A percentile compares a stretch with the other conserved stretches of the same genome.
Conservation (phyloP, 1,284 basidiomycete genomes). For the Rugosomyces carneus region DNA sequence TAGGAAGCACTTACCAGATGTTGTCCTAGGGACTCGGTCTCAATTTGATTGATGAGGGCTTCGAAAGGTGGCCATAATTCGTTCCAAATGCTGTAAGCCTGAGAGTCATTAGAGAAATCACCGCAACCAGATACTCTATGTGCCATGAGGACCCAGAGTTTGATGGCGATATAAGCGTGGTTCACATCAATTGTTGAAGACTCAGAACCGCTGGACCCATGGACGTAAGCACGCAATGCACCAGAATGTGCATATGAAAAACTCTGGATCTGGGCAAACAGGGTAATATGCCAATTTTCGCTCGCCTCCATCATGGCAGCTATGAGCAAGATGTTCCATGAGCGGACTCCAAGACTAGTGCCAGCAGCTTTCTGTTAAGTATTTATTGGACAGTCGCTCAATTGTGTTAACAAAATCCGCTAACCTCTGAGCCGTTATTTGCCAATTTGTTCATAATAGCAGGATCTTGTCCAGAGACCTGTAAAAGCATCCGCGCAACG, state of each 20-base stretch:
- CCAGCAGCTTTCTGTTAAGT: conserved; percentile 32
- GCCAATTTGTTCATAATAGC: conserved; percentile 28
- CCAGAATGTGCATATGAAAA: conserved; percentile 45
- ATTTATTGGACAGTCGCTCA: neutral
- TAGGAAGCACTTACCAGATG: conserved; percentile 36
- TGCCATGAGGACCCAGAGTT: conserved; percentile 60
- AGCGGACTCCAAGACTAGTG: conserved; percentile 37
- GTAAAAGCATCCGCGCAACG: conserved; percentile 47
- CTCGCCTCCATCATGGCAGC: conserved; percentile 41
- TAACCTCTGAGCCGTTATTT: conserved; percentile 29
- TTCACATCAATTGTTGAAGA: conserved; percentile 52
- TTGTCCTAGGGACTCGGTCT: conserved; percentile 39
- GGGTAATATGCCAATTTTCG: conserved; percentile 31
- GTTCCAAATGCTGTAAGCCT: conserved; percentile 54
- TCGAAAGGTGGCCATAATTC: conserved; percentile 69
- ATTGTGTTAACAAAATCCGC: neutral
- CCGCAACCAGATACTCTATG: conserved; percentile 29
- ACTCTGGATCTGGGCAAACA: conserved; percentile 43
- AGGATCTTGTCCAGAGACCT: conserved; percentile 34
- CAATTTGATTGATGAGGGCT: conserved; percentile 41
- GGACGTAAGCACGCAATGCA: conserved; percentile 35
- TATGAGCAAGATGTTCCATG: conserved; percentile 59
- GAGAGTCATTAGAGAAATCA: conserved; percentile 27
- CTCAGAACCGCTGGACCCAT: conserved; percentile 31
- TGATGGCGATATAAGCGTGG: conserved; percentile 60